These are phyloP conservation scores for Ophiocordyceps camponoti-floridani DNA, from an alignment of 2,329 filamentous ascomycete genomes.

Conservation along the genomic window DNA sequence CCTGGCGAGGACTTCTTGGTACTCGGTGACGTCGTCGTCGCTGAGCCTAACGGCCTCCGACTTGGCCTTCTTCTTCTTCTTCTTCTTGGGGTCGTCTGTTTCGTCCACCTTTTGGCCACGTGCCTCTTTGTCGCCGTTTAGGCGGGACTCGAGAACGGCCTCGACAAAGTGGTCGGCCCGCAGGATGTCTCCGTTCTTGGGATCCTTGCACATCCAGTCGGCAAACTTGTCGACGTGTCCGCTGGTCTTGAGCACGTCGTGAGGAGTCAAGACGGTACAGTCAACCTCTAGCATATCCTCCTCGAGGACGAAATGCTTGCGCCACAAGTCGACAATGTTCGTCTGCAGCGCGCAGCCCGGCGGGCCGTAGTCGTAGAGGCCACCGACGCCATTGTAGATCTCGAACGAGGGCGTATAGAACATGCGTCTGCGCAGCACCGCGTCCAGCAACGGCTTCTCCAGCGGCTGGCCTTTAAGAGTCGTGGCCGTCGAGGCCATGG, in stretches of 20 bases:
- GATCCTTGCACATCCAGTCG: conserved; percentile 99
- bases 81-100: conserved; percentile 51
- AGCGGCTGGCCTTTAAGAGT: conserved; percentile 83
- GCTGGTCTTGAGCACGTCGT: conserved; percentile 85
- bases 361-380: conserved; percentile 86
- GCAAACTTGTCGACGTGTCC: conserved; percentile 97
- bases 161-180: conserved; percentile 93
- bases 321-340: conserved; percentile 77
- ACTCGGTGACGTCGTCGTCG: conserved; percentile 72
- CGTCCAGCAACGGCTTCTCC: conserved; percentile 66
- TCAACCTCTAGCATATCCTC: conserved; percentile 94
- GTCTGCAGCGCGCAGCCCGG: conserved; percentile 73
- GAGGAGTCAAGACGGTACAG: conserved; percentile 83
- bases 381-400: conserved; percentile 78
- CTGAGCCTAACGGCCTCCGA: conserved; percentile 69
- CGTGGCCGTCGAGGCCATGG: conserved; percentile 38
- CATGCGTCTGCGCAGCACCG: conserved; percentile 68
- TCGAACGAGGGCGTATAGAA: conserved; percentile 96
- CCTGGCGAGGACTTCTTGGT: conserved; percentile 75
- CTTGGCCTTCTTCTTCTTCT: conserved; percentile 86
- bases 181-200: conserved; percentile 92
- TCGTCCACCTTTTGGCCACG: conserved; percentile 69
- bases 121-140: conserved; percentile 86
- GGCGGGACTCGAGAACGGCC: conserved; percentile 69
- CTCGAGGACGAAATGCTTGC: conserved; percentile 82